Evolutionary conservation across 202 grass and related monocot species (phyloP).

Genomic region (Carex arenaria): DNA sequence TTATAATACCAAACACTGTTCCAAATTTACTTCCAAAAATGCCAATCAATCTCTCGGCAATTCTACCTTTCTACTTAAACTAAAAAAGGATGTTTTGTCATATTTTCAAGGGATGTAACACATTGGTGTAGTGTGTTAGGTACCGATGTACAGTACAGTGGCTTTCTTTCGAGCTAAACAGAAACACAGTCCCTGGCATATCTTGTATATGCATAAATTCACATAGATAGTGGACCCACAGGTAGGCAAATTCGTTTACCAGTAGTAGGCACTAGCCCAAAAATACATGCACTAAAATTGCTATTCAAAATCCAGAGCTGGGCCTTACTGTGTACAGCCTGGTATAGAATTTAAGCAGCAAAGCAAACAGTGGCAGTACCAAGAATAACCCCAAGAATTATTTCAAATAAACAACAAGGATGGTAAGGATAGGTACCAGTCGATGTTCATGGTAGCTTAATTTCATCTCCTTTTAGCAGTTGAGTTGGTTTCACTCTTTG

Average conservation of each 20-base stretch:
- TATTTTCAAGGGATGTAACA: neutral
- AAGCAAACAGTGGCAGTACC: neutral
- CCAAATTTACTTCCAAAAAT: neutral
- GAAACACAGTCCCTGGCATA: neutral
- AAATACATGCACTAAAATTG: too few species aligned
- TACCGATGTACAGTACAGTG: neutral
- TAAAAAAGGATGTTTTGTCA: neutral
- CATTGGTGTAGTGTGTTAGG: neutral
- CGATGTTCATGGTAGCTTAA: neutral
- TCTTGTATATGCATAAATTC: neutral
- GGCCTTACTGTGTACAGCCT: too few species aligned
- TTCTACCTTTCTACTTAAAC: neutral
- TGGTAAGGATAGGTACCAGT: neutral
- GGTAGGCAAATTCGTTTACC: too few species aligned
- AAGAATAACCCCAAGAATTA: neutral
- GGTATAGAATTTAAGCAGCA: neutral
- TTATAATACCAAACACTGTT: neutral
- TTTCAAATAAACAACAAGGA: neutral
- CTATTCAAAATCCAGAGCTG: too few species aligned
- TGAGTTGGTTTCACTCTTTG: neutral
- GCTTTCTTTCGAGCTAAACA: neutral
- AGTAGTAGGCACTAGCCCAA: too few species aligned
- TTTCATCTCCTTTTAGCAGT: conserved; percentile 26
- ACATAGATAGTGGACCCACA: neutral
- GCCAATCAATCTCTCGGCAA: neutral